Evolutionary conservation across 495 filamentous ascomycete species (phyloP).

Genomic region (Aspergillus wentii): DNA sequence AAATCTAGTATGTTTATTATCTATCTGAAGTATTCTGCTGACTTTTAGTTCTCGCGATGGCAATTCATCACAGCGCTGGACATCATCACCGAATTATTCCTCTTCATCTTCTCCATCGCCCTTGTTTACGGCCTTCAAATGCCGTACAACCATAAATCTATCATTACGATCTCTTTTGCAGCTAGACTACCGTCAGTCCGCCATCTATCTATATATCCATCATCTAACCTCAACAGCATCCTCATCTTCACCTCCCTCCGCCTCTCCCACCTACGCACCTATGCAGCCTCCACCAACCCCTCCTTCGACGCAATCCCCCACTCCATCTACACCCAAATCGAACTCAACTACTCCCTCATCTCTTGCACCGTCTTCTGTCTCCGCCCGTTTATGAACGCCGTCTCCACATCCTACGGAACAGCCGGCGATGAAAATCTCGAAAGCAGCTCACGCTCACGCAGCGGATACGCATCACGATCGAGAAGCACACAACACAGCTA

Average conservation of each 20-base stretch:
- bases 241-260: conserved; percentile 16
- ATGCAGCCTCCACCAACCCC: conserved; percentile 17
- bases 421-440: too few relatives aligned
- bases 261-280: conserved; percentile 11
- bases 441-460: conserved; percentile 1
- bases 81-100: conserved; percentile 20
- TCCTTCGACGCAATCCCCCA: conserved; percentile 23
- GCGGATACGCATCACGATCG: not conserved
- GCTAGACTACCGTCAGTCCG: conserved; percentile 25
- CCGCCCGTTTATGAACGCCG: too few relatives aligned
- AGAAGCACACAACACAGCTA: conserved; percentile 1
- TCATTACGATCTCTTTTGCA: conserved; percentile 27
- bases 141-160: conserved; percentile 16
- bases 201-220: not conserved
- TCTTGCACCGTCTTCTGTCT: too few relatives aligned
- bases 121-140: conserved; percentile 23
- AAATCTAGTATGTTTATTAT: conserved; percentile 15
- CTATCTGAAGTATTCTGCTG: not conserved
- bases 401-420: too few relatives aligned
- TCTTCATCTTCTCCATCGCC: conserved; percentile 22
- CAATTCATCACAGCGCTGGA: conserved; percentile 24
- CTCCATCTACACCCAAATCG: conserved; percentile 27
- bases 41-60: conserved; percentile 26
- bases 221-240: conserved; percentile 11
- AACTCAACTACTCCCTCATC: conserved; percentile 29